Base-by-base conservation (phyloP, 495 filamentous ascomycete species). In the Xylaria palmicola region DNA sequence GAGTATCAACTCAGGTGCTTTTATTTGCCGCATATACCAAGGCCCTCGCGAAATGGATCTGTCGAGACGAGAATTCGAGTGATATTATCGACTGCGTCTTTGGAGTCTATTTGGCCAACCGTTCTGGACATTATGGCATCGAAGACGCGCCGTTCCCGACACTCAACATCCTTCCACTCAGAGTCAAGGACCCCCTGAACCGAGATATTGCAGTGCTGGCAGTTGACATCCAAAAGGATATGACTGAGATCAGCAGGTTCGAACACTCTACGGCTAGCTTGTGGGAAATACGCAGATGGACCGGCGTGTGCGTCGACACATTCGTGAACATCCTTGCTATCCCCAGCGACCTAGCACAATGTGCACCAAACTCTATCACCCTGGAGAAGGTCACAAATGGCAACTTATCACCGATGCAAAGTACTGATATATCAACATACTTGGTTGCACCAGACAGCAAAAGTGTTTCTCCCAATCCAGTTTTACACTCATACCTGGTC, bases 301-400 rank as follows among this genome's bases (percentile, higher is more conserved):
- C 79, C 7, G 79, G 79, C 0, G 44, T 81, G 19, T 63, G 61
- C 51, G 67, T 82, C 5, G 71, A 80, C 56, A 75, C 73, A 6
- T 83, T 80, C 69, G 83, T 86, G 44, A 88, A 88, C 62, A 85
- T 86, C 50, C 65, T 87, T 26, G 73, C 71, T 52, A 60, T 73
- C 6, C 75, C 77, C 9, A 36, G 20, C 17, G 53, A 58, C 60
- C 17, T n/a, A 36, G 9, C 55, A 66, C 52, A 45, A 60, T 26
- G 26, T 22, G 41, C 32, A 52, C n/a, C 44, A 30, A 58, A 51
- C 1, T 30, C 36, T 34, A 7, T 60, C 22, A 70, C 45, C 24
- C 59, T 70, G 56, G 53, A 63, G 15, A 56, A 72, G 36, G 36
- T 59, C 5, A 1, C 44, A 13, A 41, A 37, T 30, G 17, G 43